phyloP scores from a whole-genome alignment of 345 rosid genomes.

The Brassica nigra region DNA sequence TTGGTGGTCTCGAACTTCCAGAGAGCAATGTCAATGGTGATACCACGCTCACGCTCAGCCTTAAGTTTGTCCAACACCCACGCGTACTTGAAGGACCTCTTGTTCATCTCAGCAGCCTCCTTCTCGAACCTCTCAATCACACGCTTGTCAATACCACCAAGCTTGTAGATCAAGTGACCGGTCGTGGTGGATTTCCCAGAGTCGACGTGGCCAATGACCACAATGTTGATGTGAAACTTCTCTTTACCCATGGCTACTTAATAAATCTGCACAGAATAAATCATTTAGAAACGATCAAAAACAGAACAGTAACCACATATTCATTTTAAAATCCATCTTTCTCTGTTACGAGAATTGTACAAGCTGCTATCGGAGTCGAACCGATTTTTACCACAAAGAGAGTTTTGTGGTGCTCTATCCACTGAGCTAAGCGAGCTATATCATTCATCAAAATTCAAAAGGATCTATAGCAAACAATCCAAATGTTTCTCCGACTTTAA shows the following conservation, averaged over 20 bases:
- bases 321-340: too few relatives aligned
- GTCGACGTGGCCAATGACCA: slow-evolving; percentile 79
- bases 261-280: background rate
- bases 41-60: slow-evolving; percentile 89
- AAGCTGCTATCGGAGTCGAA: slow-evolving; percentile 29
- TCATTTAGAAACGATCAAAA: background rate
- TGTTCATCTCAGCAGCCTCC: slow-evolving; percentile 95
- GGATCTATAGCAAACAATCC: background rate
- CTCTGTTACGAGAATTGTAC: too few relatives aligned
- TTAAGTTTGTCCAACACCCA: slow-evolving; percentile 88
- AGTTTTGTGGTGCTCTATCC: slow-evolving; percentile 21
- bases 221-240: slow-evolving; percentile 73
- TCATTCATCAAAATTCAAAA: background rate
- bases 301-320: background rate
- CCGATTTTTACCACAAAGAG: slow-evolving; percentile 35
- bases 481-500: background rate
- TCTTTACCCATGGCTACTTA: slow-evolving; percentile 58
- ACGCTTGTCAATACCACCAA: slow-evolving; percentile 94
- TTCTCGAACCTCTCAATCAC: slow-evolving; percentile 85
- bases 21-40: slow-evolving; percentile 80
- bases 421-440: slow-evolving; percentile 26
- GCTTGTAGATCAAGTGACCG: slow-evolving; percentile 90
- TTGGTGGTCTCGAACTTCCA: slow-evolving; percentile 86
- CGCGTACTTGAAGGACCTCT: slow-evolving; percentile 85
- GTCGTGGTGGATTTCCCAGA: slow-evolving; percentile 84